Percentiles rank a stretch among this genome's conserved stretches.
Conservation (phyloP, 768 basidiomycete genomes). For the Tubosaeta brunneosetosa region DNA sequence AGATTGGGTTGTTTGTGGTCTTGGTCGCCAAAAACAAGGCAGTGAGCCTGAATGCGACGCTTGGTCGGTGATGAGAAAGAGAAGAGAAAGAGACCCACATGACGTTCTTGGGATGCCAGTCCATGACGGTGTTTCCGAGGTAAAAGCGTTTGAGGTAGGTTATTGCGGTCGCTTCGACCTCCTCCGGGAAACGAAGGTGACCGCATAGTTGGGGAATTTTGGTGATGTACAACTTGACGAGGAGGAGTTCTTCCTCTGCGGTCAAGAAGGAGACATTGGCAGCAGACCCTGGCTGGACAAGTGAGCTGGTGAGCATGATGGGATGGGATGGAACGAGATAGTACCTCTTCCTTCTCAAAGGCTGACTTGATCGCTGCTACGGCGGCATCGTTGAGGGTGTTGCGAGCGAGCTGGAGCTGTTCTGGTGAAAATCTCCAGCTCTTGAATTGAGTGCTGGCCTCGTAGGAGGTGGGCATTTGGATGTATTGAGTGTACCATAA, state of each 20-base stretch:
- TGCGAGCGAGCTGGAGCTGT: slow-evolving; percentile 55
- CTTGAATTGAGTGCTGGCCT: slow-evolving; percentile 74
- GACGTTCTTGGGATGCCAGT: slow-evolving; percentile 98
- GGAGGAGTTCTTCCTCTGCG: slow-evolving; percentile 82
- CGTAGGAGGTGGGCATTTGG: slow-evolving; percentile 48
- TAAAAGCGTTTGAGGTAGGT: slow-evolving; percentile 96
- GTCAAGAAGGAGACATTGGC: slow-evolving; percentile 57
- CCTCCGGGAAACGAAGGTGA: slow-evolving; percentile 83
- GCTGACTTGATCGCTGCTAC: slow-evolving; percentile 72
- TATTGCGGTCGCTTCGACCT: slow-evolving; percentile 89
- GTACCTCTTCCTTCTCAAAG: slow-evolving; percentile 77
- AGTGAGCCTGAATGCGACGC: slow-evolving; percentile 64
- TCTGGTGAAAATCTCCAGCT: slow-evolving; percentile 87
- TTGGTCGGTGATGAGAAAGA: not conserved
- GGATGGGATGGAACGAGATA: slow-evolving; percentile 9
- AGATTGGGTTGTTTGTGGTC: slow-evolving; percentile 92
- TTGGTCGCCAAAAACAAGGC: slow-evolving; percentile 94
- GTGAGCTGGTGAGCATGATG: not conserved
- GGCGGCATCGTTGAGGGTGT: slow-evolving; percentile 67
- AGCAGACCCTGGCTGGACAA: slow-evolving; percentile 68
- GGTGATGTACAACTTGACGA: slow-evolving; percentile 84
- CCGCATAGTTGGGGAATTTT: slow-evolving; percentile 84
- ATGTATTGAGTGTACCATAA: not conserved
- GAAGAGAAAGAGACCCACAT: slow-evolving; percentile 57
- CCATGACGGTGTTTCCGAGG: slow-evolving; percentile 97